Conservation (phyloP, 164 flowering plant species). For the Echeveria elegans region DNA sequence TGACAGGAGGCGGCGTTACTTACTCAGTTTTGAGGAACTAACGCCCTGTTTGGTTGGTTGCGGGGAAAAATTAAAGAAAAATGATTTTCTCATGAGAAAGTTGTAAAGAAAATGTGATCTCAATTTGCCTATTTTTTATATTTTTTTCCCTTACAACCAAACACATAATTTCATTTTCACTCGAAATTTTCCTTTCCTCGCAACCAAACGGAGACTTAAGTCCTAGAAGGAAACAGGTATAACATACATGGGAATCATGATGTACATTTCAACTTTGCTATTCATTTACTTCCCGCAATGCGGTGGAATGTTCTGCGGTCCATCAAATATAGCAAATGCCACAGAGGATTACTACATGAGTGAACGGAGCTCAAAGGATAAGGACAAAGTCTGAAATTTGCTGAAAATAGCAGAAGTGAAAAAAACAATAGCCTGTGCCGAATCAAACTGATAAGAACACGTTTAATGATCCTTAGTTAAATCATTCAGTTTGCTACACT, state of each 20-base stretch:
- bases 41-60: too few species aligned
- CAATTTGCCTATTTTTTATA: too few species aligned
- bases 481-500: too few species aligned
- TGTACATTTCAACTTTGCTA: slow-evolving; percentile 56
- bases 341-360: slow-evolving; percentile 66
- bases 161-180: too few species aligned
- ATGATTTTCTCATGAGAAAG: too few species aligned
- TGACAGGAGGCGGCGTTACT: slow-evolving; percentile 92
- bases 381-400: slow-evolving; percentile 57
- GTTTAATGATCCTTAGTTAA: slow-evolving; percentile 15
- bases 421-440: slow-evolving; percentile 38
- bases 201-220: too few species aligned
- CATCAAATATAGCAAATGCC: slow-evolving; percentile 31
- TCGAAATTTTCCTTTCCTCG: too few species aligned
- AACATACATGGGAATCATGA: slow-evolving; percentile 83
- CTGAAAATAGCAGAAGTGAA: slow-evolving; percentile 64
- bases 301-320: slow-evolving; percentile 87
- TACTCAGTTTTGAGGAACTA: slow-evolving; percentile 84
- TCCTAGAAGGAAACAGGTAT: slow-evolving; percentile 68
- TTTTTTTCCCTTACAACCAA: too few species aligned
- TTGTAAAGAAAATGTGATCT: too few species aligned
- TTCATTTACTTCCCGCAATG: slow-evolving; percentile 85
- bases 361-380: slow-evolving; percentile 63
- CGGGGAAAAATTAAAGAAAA: too few species aligned
- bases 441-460: slow-evolving; percentile 21